phyloP scores from a whole-genome alignment of 139 green algal genomes.

The Tetradesmus lagerheimii region DNA sequence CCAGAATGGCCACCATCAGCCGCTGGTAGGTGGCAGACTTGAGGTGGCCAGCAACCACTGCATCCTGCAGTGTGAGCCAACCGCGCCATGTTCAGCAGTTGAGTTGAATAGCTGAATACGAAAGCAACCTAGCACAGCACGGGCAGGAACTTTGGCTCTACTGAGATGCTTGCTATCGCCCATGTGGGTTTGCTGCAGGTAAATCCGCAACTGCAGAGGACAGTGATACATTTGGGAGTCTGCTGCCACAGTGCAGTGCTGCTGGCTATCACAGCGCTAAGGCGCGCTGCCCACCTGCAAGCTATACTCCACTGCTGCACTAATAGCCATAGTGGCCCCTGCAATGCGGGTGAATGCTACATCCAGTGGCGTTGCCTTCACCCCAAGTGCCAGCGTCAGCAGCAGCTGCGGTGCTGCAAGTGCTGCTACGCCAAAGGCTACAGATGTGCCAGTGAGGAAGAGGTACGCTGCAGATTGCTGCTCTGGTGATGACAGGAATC shows the following conservation, averaged over 20 bases:
- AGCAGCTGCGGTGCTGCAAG: slow-evolving; percentile 26
- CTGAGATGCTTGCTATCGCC: too few relatives aligned
- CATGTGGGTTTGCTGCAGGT: too few relatives aligned
- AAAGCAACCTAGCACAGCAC: too few relatives aligned
- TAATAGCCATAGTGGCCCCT: slow-evolving; percentile 53
- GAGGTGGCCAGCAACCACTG: slow-evolving; percentile 58
- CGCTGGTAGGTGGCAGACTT: slow-evolving; percentile 71
- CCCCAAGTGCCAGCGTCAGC: slow-evolving; percentile 16
- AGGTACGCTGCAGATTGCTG: slow-evolving; percentile 28
- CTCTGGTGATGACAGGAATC: not conserved
- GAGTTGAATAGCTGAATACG: too few relatives aligned
- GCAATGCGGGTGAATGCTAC: slow-evolving; percentile 49
- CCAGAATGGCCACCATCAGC: slow-evolving; percentile 57
- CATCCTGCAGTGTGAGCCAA: slow-evolving; percentile 58
- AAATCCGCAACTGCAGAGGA: too few relatives aligned
- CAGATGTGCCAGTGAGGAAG: not conserved
- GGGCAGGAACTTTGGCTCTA: too few relatives aligned
- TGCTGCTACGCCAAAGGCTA: slow-evolving; percentile 25
- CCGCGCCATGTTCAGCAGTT: too few relatives aligned
- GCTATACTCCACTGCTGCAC: slow-evolving; percentile 53
- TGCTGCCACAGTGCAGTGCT: not conserved
- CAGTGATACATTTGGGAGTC: too few relatives aligned
- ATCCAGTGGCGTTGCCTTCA: slow-evolving; percentile 36
- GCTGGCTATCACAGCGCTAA: not conserved
- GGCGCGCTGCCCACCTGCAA: slow-evolving; percentile 6